Conservation (phyloP, 352 stramenopile genomes). For the Pythium utonaiense region DNA sequence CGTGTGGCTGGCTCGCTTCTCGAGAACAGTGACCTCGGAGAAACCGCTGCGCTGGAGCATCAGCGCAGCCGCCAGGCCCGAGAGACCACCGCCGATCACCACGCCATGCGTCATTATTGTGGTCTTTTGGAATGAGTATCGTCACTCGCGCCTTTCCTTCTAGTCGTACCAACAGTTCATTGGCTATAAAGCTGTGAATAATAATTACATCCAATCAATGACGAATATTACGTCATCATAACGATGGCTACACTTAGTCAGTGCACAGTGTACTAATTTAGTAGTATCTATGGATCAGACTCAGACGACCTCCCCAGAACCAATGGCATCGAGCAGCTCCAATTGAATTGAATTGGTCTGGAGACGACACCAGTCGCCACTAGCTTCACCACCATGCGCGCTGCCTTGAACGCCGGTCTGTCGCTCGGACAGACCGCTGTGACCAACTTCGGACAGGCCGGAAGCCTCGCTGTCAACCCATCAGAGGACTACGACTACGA, state of each 20-base stretch:
- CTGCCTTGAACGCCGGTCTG: constrained; percentile 42
- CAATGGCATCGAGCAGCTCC: constrained; percentile 10
- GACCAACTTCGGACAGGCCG: constrained; percentile 48
- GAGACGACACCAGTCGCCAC: not conserved
- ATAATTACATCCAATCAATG: constrained; percentile 5
- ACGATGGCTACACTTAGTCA: not conserved
- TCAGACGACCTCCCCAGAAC: constrained; percentile 16
- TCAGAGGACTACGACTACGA: constrained; percentile 80
- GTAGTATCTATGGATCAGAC: not conserved
- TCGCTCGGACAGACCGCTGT: constrained; percentile 63
- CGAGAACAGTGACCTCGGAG: constrained; percentile 17
- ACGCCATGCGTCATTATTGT: constrained; percentile 15
- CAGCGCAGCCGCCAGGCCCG: constrained; percentile 23
- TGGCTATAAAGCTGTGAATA: not conserved
- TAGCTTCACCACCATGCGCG: constrained; percentile 39
- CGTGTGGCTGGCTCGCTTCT: constrained; percentile 20
- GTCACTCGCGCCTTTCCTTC: not conserved
- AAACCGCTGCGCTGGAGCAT: constrained; percentile 22
- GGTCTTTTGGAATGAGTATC: not conserved
- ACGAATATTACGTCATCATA: constrained; percentile 11
- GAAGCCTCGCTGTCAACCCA: constrained; percentile 34
- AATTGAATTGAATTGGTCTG: not conserved
- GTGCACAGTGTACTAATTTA: constrained; percentile 15
- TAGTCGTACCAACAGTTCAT: not conserved
- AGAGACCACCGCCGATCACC: constrained; percentile 27